phyloP scores from a whole-genome alignment of 73 alveolate genomes.

The Loxodes magnus region DNA sequence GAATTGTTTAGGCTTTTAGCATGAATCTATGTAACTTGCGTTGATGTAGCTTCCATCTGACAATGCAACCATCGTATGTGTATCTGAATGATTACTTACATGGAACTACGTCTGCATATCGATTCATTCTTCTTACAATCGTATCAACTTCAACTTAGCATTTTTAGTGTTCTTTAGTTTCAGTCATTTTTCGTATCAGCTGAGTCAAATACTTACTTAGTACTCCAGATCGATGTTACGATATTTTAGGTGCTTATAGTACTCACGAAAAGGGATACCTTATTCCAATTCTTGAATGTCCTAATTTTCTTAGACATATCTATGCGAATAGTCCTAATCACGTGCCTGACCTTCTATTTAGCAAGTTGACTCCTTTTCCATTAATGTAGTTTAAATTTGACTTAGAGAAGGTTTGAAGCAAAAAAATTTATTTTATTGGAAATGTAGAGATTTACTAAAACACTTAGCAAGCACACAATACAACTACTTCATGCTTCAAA shows the following conservation, averaged over 20 bases:
- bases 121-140: background rate
- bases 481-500: no score
- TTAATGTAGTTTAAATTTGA: no score
- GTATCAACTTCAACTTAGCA: background rate
- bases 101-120: slow-evolving; percentile 15
- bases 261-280: slow-evolving; percentile 15
- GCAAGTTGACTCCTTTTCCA: no score
- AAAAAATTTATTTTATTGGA: no score
- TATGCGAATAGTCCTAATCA: no score
- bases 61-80: background rate
- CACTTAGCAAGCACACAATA: no score
- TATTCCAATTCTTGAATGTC: slow-evolving; percentile 31
- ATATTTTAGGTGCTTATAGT: background rate
- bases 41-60: slow-evolving; percentile 18
- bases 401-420: no score
- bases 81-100: background rate
- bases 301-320: no score
- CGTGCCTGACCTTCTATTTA: no score
- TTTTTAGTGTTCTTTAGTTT: slow-evolving; percentile 10
- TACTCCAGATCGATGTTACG: slow-evolving; percentile 9
- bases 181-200: slow-evolving; percentile 6
- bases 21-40: slow-evolving; percentile 29
- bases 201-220: no score
- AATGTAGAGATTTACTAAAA: no score
- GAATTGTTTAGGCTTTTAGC: slow-evolving; percentile 20